These are phyloP conservation scores for Fusarium lyarnte DNA, from an alignment of 2,329 filamentous ascomycete species.

Conservation along the genomic window DNA sequence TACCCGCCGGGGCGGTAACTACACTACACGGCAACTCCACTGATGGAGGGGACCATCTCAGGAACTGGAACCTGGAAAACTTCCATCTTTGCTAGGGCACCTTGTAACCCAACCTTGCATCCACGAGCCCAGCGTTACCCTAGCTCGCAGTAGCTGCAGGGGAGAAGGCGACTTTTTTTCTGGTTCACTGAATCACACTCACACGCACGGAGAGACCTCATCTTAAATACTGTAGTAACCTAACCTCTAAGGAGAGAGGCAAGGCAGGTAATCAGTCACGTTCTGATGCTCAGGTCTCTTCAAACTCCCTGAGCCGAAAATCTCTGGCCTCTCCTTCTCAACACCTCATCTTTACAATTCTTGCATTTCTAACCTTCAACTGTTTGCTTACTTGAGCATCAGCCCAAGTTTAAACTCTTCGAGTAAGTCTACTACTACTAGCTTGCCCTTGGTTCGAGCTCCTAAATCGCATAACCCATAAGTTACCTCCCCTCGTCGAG, in stretches of 20 bases:
- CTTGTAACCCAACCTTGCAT: conserved; percentile 1
- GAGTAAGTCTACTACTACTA: conserved; percentile 34
- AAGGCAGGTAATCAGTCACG: conserved; percentile 4
- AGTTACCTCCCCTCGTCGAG: conserved; percentile 20
- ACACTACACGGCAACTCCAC: conserved; percentile 13
- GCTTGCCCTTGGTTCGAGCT: conserved; percentile 16
- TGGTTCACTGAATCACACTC: conserved; percentile 30
- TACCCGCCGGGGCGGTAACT: conserved; percentile 23
- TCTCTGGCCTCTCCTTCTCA: conserved; percentile 1
- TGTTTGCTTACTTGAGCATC: not conserved
- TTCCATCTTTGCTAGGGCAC: conserved; percentile 5
- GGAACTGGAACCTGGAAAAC: conserved; percentile 16
- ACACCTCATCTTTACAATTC: not conserved
- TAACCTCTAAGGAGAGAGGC: not conserved
- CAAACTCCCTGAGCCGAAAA: conserved; percentile 13
- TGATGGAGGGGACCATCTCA: conserved; percentile 17
- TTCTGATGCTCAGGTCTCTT: conserved; percentile 1
- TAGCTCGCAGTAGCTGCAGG: conserved; percentile 22
- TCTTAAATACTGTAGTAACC: conserved; percentile 10
- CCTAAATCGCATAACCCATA: conserved; percentile 24
- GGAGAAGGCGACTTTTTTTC: conserved; percentile 17
- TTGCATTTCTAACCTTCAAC: not conserved
- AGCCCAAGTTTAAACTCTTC: not conserved
- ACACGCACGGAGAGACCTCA: not conserved
- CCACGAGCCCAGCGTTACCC: not conserved